Percentiles rank a stretch among this genome's conserved stretches.
Evolutionary conservation across 73 alveolate genomes (phyloP).

Genomic region (Paramecium pentaurelia): DNA sequence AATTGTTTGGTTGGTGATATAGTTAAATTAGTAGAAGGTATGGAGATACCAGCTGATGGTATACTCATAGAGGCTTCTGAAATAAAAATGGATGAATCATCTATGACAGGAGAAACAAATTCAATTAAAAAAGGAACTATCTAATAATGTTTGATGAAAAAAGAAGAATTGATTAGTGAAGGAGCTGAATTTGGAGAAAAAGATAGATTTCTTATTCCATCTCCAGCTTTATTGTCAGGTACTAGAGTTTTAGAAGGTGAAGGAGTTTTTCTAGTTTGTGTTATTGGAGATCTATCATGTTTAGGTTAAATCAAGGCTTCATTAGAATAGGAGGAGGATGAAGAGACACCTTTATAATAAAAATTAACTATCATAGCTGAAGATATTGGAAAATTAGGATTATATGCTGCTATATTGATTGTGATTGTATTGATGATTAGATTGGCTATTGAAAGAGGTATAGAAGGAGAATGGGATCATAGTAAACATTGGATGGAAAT

Average conservation of each 20-base stretch:
- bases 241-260: constrained; percentile 63
- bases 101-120: constrained; percentile 83
- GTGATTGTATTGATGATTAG: constrained; percentile 74
- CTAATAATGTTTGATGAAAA: constrained; percentile 52
- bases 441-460: constrained; percentile 67
- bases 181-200: background rate
- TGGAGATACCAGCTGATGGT: constrained; percentile 84
- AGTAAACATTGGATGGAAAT: constrained; percentile 56
- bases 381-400: constrained; percentile 89
- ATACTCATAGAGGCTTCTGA: constrained; percentile 64
- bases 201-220: constrained; percentile 62
- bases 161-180: constrained; percentile 51
- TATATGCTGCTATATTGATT: constrained; percentile 84
- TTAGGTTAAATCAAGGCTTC: constrained; percentile 52
- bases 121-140: constrained; percentile 67
- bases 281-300: constrained; percentile 56
- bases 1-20: constrained; percentile 82
- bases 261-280: constrained; percentile 54
- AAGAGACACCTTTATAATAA: constrained; percentile 91
- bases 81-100: constrained; percentile 71
- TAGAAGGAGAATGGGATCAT: constrained; percentile 55
- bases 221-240: constrained; percentile 82
- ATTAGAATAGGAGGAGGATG: constrained; percentile 42
- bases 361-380: constrained; percentile 92
- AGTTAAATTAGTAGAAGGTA: constrained; percentile 71